Evolutionary conservation across 2,329 filamentous ascomycete genomes (phyloP).

Genomic region (Alternaria consortialis): DNA sequence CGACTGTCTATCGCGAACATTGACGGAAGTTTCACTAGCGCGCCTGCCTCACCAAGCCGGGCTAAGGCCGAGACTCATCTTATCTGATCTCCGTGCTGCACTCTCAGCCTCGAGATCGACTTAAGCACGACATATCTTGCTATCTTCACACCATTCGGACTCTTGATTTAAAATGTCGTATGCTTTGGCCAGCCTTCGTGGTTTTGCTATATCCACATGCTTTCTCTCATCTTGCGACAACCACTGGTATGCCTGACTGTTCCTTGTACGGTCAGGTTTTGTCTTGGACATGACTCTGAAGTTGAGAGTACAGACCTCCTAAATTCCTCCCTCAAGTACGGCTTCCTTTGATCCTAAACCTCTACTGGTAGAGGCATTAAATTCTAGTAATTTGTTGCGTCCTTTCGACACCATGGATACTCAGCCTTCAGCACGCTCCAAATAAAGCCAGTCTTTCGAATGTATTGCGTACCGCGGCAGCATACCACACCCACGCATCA

Average conservation of each 20-base stretch:
- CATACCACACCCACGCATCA: not conserved
- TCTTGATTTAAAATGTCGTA: not conserved
- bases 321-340: not conserved
- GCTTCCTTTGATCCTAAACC: not conserved
- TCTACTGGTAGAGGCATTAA: not conserved
- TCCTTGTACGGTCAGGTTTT: not conserved
- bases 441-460: not conserved
- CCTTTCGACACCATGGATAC: not conserved
- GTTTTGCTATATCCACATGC: not conserved
- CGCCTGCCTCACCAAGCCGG: constrained; percentile 6
- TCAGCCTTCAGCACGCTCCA: not conserved
- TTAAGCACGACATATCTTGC: not conserved
- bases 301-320: not conserved
- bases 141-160: not conserved
- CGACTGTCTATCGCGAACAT: constrained; percentile 15
- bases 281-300: not conserved
- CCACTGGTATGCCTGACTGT: not conserved
- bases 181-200: not conserved
- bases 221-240: not conserved
- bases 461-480: not conserved
- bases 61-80: constrained; percentile 5
- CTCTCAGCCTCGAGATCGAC: not conserved
- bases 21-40: constrained; percentile 24
- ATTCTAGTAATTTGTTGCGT: not conserved
- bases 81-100: constrained; percentile 12